Evolutionary conservation across 2,329 filamentous ascomycete genomes (phyloP).

Genomic region (Fusarium piperis): DNA sequence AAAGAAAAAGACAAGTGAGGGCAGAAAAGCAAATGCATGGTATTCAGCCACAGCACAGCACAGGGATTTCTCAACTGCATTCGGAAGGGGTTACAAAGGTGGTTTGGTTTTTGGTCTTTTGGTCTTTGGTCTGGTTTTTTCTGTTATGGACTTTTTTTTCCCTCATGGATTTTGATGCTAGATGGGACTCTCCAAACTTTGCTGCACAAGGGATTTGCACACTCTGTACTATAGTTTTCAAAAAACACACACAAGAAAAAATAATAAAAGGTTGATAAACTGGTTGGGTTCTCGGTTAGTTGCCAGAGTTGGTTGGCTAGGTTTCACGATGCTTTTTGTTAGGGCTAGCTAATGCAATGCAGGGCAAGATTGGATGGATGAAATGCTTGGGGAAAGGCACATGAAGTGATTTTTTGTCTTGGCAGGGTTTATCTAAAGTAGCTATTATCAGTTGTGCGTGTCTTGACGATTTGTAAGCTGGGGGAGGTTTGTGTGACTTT

Average conservation of each 20-base stretch:
- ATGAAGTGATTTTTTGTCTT: background rate
- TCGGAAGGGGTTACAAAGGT: constrained; percentile 41
- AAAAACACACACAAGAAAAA: constrained; percentile 20
- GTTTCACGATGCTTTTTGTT: constrained; percentile 10
- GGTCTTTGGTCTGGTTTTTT: constrained; percentile 6
- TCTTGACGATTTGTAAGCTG: background rate
- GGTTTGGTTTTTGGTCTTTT: constrained; percentile 27
- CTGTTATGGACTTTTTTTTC: constrained; percentile 15
- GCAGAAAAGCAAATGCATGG: constrained; percentile 41
- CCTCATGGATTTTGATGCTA: constrained; percentile 33
- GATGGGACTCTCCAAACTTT: constrained; percentile 36
- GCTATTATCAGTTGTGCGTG: background rate
- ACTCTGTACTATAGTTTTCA: constrained; percentile 40
- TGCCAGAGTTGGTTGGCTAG: background rate
- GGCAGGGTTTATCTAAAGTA: background rate
- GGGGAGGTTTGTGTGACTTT: background rate
- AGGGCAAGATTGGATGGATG: background rate
- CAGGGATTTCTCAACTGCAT: constrained; percentile 40
- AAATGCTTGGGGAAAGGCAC: background rate
- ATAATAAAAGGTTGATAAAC: constrained; percentile 33
- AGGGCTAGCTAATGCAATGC: constrained; percentile 35
- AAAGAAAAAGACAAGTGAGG: constrained; percentile 30
- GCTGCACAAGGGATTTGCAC: constrained; percentile 18
- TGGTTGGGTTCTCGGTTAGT: background rate
- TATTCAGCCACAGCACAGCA: constrained; percentile 33